Evolutionary conservation across 192 early-diverging fungal genomes (phyloP).

Genomic region (Backusella australiensis): DNA sequence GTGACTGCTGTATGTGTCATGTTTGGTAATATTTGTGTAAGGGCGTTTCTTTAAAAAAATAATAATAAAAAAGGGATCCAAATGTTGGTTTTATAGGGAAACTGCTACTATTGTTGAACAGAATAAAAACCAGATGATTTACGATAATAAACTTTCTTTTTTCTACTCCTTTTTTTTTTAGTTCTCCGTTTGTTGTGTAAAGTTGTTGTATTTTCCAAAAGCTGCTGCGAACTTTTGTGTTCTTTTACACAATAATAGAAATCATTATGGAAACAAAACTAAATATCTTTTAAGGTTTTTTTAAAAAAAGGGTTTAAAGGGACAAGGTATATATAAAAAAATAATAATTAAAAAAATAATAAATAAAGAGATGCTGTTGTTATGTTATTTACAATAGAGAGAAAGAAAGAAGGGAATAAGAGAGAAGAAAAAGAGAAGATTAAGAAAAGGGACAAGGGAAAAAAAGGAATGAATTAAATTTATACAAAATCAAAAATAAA

Average conservation of each 20-base stretch:
- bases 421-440: not conserved
- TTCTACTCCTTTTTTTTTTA: not conserved
- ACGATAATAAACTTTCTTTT: not conserved
- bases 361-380: not conserved
- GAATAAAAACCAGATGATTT: conserved; percentile 1
- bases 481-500: not conserved
- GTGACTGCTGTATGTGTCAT: conserved; percentile 12
- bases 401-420: not conserved
- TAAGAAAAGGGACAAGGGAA: not conserved
- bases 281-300: not conserved
- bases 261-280: not conserved
- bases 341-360: not conserved
- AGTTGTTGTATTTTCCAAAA: not conserved
- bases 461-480: not conserved
- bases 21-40: conserved; percentile 6
- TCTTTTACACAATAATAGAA: conserved; percentile 7
- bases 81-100: not conserved
- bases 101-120: not conserved
- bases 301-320: not conserved
- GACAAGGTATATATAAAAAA: not conserved
- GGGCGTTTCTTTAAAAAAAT: not conserved
- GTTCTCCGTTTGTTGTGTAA: not conserved
- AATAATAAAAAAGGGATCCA: not conserved
- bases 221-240: not conserved
- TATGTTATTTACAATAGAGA: not conserved